These are phyloP conservation scores for Mollisiaceae sp. DNA, from an alignment of 2,329 filamentous ascomycete genomes.

Conservation along the genomic window DNA sequence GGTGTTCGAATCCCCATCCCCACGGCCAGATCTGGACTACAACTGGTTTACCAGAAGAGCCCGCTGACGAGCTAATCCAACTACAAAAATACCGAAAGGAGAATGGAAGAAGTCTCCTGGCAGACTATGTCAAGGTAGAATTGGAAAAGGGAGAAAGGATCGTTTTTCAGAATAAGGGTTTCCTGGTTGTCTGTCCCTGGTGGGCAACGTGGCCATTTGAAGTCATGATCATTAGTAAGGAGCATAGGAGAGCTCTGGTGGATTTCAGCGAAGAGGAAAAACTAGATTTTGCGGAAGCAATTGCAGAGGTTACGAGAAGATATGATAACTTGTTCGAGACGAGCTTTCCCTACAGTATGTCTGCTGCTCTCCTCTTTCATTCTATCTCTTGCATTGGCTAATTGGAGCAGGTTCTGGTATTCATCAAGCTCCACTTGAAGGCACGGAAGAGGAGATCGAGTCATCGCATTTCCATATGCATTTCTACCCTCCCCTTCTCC, in stretches of 20 bases:
- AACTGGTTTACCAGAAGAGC: conserved; percentile 88
- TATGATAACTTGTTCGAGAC: conserved; percentile 99
- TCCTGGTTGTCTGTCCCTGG: conserved; percentile 92
- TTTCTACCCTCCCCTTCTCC: conserved; percentile 92
- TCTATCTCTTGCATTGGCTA: conserved; percentile 2
- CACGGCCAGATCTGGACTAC: conserved; percentile 98
- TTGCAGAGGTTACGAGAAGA: conserved; percentile 85
- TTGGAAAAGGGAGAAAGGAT: conserved; percentile 81
- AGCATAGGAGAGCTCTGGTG: conserved; percentile 82
- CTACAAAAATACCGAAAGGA: conserved; percentile 78
- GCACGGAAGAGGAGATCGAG: conserved; percentile 81
- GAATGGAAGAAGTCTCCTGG: conserved; percentile 79
- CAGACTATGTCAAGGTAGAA: conserved; percentile 87
- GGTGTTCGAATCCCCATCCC: conserved; percentile 97
- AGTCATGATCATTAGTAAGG: conserved; percentile 84
- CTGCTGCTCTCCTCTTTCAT: neutral
- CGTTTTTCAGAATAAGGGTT: conserved; percentile 84
- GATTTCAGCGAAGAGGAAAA: conserved; percentile 78
- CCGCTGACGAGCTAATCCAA: conserved; percentile 76
- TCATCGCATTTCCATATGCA: conserved; percentile 94
- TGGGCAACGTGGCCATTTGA: conserved; percentile 99
- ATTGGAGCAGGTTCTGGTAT: conserved; percentile 75
- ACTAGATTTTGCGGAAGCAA: conserved; percentile 76
- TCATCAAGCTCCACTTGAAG: conserved; percentile 90
- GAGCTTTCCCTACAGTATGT: conserved; percentile 88